A percentile compares a stretch with the other conserved stretches of the same genome.
Evolutionary conservation across 2,329 filamentous ascomycete species (phyloP).

Genomic region (Aureobasidium sp.): DNA sequence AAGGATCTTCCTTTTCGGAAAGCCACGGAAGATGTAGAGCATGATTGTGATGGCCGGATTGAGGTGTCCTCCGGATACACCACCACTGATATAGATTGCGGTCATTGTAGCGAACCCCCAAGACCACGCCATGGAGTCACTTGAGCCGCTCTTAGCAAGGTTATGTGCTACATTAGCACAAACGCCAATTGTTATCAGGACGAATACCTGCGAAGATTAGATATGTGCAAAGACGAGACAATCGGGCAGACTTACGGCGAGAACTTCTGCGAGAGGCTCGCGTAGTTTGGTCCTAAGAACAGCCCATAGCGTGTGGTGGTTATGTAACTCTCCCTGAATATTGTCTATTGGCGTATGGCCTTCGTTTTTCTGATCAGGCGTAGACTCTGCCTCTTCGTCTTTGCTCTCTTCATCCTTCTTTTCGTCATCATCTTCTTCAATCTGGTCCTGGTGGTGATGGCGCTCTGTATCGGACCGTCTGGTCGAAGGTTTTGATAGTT

Average conservation of each 20-base stretch:
- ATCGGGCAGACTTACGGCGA: constrained; percentile 30
- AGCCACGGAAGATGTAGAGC: constrained; percentile 39
- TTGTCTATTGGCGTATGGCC: constrained; percentile 22
- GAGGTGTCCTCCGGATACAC: constrained; percentile 40
- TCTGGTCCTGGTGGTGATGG: not conserved
- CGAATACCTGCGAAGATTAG: constrained; percentile 11
- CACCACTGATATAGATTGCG: constrained; percentile 36
- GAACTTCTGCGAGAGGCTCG: constrained; percentile 45
- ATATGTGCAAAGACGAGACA: not conserved
- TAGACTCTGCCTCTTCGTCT: not conserved
- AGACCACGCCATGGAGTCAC: constrained; percentile 34
- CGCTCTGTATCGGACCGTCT: not conserved
- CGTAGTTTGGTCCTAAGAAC: constrained; percentile 42
- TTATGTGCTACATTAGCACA: constrained; percentile 40
- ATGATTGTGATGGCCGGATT: constrained; percentile 38
- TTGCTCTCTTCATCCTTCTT: not conserved
- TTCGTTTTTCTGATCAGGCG: not conserved
- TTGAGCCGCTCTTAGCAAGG: constrained; percentile 31
- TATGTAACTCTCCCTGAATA: constrained; percentile 41
- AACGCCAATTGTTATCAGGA: constrained; percentile 36
- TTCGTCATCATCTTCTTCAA: not conserved
- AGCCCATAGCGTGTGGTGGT: constrained; percentile 37
- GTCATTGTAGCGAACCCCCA: constrained; percentile 36
- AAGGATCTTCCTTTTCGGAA: constrained; percentile 43
- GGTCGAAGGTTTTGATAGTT: not conserved